These are phyloP conservation scores for Hortiboletus rubellus DNA, from an alignment of 1,284 basidiomycete species.

Conservation along the genomic window DNA sequence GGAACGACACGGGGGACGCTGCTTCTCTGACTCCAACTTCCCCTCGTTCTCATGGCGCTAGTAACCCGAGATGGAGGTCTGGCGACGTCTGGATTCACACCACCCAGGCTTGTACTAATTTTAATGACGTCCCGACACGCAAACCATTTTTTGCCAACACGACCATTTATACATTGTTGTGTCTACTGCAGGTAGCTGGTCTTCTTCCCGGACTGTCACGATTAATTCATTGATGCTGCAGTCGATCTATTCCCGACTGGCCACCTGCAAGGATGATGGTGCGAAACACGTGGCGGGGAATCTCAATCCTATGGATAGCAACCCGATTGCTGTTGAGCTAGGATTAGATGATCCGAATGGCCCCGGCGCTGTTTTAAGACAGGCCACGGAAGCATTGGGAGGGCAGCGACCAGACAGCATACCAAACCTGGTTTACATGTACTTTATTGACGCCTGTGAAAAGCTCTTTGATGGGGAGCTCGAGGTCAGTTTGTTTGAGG, in stretches of 20 bases:
- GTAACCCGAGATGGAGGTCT: slow-evolving; percentile 33
- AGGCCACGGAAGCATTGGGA: slow-evolving; percentile 56
- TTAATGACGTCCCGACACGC: slow-evolving; percentile 28
- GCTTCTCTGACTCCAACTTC: slow-evolving; percentile 13
- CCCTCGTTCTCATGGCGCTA: slow-evolving; percentile 39
- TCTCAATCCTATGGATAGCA: slow-evolving; percentile 59
- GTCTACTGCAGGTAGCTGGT: slow-evolving; percentile 75
- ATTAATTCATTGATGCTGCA: slow-evolving; percentile 37
- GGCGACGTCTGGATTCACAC: slow-evolving; percentile 64
- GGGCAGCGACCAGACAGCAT: slow-evolving; percentile 35
- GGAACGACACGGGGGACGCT: slow-evolving; percentile 12
- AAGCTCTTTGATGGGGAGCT: slow-evolving; percentile 92
- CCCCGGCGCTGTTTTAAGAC: slow-evolving; percentile 62
- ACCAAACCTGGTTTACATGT: slow-evolving; percentile 78
- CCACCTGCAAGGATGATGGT: slow-evolving; percentile 83
- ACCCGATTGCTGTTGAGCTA: slow-evolving; percentile 71
- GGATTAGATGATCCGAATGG: slow-evolving; percentile 78
- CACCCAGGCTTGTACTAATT: slow-evolving; percentile 36
- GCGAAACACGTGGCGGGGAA: slow-evolving; percentile 59
- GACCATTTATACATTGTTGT: slow-evolving; percentile 87
- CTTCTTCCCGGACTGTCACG: slow-evolving; percentile 1
- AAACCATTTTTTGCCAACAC: slow-evolving; percentile 89
- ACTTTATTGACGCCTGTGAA: slow-evolving; percentile 90
- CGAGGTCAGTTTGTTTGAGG: slow-evolving; percentile 89
- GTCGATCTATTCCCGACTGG: slow-evolving; percentile 88